Conservation (phyloP, 768 basidiomycete species). For the Pisolithus sp. region DNA sequence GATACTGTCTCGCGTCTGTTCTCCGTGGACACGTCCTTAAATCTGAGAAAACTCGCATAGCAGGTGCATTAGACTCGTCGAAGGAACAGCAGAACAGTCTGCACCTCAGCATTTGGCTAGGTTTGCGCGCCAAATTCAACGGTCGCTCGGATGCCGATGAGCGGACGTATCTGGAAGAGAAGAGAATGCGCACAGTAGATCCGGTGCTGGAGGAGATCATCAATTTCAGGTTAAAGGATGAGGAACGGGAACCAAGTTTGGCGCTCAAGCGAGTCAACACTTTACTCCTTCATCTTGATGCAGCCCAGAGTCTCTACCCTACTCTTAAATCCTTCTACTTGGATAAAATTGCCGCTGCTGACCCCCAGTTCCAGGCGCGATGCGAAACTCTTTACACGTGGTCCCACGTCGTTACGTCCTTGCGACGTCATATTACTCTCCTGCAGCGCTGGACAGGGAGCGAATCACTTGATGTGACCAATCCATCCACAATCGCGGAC, state of each 20-base stretch:
- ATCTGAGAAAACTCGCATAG: slow-evolving; percentile 91
- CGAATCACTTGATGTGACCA: slow-evolving; percentile 82
- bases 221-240: slow-evolving; percentile 57
- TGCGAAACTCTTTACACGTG: slow-evolving; percentile 88
- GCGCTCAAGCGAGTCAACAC: slow-evolving; percentile 58
- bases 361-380: slow-evolving; percentile 66
- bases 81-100: slow-evolving; percentile 63
- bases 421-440: slow-evolving; percentile 74
- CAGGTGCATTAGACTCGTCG: slow-evolving; percentile 64
- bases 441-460: slow-evolving; percentile 93
- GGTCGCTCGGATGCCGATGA: slow-evolving; percentile 80
- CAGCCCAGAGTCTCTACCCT: slow-evolving; percentile 84
- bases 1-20: slow-evolving; percentile 90
- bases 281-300: slow-evolving; percentile 69
- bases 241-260: slow-evolving; percentile 28
- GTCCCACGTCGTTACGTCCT: slow-evolving; percentile 80
- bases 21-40: slow-evolving; percentile 91
- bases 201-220: slow-evolving; percentile 78
- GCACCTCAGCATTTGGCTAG: slow-evolving; percentile 78
- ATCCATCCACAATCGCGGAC: slow-evolving; percentile 66
- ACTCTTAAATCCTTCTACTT: slow-evolving; percentile 70
- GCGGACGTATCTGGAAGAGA: slow-evolving; percentile 72
- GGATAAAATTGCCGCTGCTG: slow-evolving; percentile 69
- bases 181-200: slow-evolving; percentile 75
- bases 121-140: slow-evolving; percentile 81